Evolutionary conservation across 2,329 filamentous ascomycete genomes (phyloP), one percentile per base, ranked within the genome.

Genomic region (Penicillium sp.): DNA sequence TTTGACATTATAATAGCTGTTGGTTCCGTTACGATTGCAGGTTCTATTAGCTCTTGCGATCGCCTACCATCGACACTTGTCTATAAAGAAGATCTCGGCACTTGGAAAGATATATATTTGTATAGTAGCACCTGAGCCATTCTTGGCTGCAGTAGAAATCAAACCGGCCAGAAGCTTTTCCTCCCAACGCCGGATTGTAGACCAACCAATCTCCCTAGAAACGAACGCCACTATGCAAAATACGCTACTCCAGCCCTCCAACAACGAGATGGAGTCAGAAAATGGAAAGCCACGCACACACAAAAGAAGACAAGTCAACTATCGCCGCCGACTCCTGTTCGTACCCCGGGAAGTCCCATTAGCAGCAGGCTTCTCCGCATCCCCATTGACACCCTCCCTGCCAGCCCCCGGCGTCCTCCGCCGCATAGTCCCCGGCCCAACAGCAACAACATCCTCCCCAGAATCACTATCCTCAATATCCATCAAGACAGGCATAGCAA

Each of bases 401-500:
- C 84, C 84, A 53, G 88, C 86, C 1, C 89, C 90, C 12, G 90
- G 86, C 69, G 90, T 96, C 69, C 91, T 88, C 56, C 91, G 83
- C 61, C 93, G 83, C 81, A 96, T 93, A 45, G 94, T 96, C 12
- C 93, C 93, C 1, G 84, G 81, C 0, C 85, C 85, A 50, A 87
- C 79, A 35, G 83, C 80, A 35, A 87, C 76, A 47, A 87, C 82
- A 68, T 99, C 95, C 65, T 99, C 94, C 68, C 97, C 94, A 68
- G 90, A 96, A 68, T 97, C 94, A 64, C 90, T 96, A 66, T 96
- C 91, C 46, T 91, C 91, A 44, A 97, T 84, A 68, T 96, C 90
- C 60, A 96, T 84, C n/a, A 97, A 75, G 3, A 99, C 90, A 0
- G 94, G 95, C 87, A 99, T 95, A 55, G 85, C 83, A 70, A 97